Base-by-base conservation (phyloP, 768 basidiomycete species). In the Pleurotus salmoneostramineus region DNA sequence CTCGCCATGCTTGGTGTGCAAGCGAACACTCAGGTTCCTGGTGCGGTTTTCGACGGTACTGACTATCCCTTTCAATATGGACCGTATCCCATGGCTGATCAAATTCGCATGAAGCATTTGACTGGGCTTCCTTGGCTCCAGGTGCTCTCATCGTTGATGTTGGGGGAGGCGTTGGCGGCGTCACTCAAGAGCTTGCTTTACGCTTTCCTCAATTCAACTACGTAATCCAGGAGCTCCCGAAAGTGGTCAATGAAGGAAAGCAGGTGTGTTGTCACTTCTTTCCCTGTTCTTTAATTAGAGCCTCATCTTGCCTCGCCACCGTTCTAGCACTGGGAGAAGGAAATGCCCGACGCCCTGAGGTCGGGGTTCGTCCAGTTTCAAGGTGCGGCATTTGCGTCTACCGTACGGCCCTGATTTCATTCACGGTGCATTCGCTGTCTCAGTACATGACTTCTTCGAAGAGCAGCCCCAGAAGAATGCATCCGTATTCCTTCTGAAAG, bases 401-500 rank as follows among this genome's bases (percentile, higher is more conserved):
- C 4, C 36, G 14, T 6, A 12, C 17, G 37, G 15, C 12, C 5
- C 10, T 11, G 27, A 12, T 4, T 14, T 43, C 5, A 17, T 31
- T 56, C 4, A 7, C 44, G n/a, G n/a, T n/a, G 2, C 17, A 10
- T 47, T 14, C 12, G n/a, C 35, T 36, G 10, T 36, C n/a, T n/a
- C 21, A 73, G 70, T 60, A 6, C 71, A 72, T 34, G 66, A 73
- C 56, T 72, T 71, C 61, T 72, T 71, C 35, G 58, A 69, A 3
- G 80, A 81, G 3, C 83, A 87, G 61, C 67, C 66, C 21, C 51
- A 63, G 21, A 63, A 61, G 57, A 62, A 78, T 68, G 78, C 81
- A 0, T 58, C 67, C 27, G 77, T 86, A 14, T 88, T 82, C 65
- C 63, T 87, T 6, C 64, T 88, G 15, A 78, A 84, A 45, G 77